phyloP scores from a whole-genome alignment of 345 rosid species.

The Nasturtium officinale region DNA sequence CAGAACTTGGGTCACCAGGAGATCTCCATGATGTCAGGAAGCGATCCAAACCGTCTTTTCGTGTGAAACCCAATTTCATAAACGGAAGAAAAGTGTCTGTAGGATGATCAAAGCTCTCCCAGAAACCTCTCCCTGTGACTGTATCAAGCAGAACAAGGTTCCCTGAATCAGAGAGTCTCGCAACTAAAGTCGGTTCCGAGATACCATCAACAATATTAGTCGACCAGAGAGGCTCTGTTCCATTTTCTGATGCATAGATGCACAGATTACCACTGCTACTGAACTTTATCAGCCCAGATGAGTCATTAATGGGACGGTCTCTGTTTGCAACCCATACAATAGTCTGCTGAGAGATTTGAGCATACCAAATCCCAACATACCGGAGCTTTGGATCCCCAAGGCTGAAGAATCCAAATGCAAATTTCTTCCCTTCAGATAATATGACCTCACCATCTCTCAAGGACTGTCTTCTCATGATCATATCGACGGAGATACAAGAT shows the following conservation, averaged over 20 bases:
- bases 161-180: constrained; percentile 63
- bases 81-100: constrained; percentile 60
- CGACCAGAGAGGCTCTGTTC: constrained; percentile 55
- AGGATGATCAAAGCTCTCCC: constrained; percentile 82
- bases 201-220: constrained; percentile 42
- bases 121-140: constrained; percentile 34
- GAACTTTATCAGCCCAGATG: constrained; percentile 50
- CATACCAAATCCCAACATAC: constrained; percentile 81
- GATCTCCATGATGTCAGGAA: constrained; percentile 60
- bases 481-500: constrained; percentile 38
- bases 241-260: constrained; percentile 30
- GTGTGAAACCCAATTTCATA: constrained; percentile 67
- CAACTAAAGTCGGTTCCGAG: constrained; percentile 37
- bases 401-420: constrained; percentile 73
- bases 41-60: constrained; percentile 41
- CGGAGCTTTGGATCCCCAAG: constrained; percentile 51
- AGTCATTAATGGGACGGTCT: constrained; percentile 53
- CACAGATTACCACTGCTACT: constrained; percentile 50
- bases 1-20: constrained; percentile 52
- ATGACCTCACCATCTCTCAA: constrained; percentile 55
- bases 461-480: constrained; percentile 37
- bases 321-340: constrained; percentile 85
- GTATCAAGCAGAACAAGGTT: constrained; percentile 57
- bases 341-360: constrained; percentile 48
- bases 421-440: constrained; percentile 45